These are phyloP conservation scores for Fistulinella staudtii DNA, from an alignment of 1,284 basidiomycete genomes.

Conservation along the genomic window DNA sequence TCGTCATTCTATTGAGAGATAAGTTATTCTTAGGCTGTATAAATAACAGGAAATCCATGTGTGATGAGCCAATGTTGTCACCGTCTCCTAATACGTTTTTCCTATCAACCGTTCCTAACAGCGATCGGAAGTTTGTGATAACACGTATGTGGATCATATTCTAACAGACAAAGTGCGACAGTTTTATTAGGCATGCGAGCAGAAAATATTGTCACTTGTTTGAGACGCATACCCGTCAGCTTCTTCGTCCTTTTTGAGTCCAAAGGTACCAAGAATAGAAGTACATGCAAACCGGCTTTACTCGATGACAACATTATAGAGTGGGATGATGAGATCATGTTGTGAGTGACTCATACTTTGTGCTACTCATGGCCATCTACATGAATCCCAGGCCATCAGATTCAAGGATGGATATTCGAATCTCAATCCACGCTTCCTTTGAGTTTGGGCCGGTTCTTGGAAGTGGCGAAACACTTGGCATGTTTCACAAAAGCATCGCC, in stretches of 20 bases:
- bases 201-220: neutral
- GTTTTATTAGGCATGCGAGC: neutral
- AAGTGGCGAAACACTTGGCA: neutral
- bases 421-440: neutral
- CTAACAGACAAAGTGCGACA: neutral
- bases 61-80: too few relatives aligned
- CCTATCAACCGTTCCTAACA: neutral
- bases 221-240: neutral
- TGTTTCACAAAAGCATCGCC: neutral
- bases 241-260: neutral
- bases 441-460: neutral
- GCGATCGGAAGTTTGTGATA: neutral
- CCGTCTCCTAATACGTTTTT: too few relatives aligned
- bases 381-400: neutral
- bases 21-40: too few relatives aligned
- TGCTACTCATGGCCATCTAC: too few relatives aligned
- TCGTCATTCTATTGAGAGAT: neutral
- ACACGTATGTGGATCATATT: neutral
- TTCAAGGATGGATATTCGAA: neutral
- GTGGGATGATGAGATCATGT: neutral
- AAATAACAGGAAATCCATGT: too few relatives aligned
- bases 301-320: neutral
- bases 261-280: neutral
- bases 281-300: neutral
- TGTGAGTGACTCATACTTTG: neutral